These are phyloP conservation scores for Camelina sativa DNA, from an alignment of 345 rosid species.

Conservation along the genomic window DNA sequence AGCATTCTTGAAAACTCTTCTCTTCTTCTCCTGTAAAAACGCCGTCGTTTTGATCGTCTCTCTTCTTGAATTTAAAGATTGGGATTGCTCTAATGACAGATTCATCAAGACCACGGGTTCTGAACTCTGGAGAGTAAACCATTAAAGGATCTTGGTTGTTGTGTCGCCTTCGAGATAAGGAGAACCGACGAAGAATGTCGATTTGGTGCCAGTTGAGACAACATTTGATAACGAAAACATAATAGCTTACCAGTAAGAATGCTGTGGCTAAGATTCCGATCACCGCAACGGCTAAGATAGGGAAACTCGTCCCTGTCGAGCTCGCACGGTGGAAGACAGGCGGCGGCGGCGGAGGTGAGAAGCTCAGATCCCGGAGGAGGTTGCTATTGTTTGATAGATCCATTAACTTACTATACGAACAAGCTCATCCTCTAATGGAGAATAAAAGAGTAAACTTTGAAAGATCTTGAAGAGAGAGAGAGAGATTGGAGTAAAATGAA, in stretches of 20 bases:
- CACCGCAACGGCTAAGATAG: constrained; percentile 74
- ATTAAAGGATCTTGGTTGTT: constrained; percentile 54
- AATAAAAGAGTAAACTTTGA: constrained; percentile 7
- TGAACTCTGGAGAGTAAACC: constrained; percentile 51
- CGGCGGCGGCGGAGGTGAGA: constrained; percentile 23
- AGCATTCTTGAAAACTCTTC: constrained; percentile 60
- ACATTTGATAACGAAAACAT: constrained; percentile 84
- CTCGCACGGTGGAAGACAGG: constrained; percentile 10
- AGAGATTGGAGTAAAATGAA: constrained; percentile 33
- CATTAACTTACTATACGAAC: constrained; percentile 21
- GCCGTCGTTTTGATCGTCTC: constrained; percentile 9
- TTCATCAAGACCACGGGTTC: constrained; percentile 77
- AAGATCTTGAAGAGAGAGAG: constrained; percentile 14
- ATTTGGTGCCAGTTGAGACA: constrained; percentile 84
- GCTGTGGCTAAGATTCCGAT: constrained; percentile 86
- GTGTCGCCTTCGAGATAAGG: constrained; percentile 55
- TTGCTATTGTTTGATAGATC: constrained; percentile 32
- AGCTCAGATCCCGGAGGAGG: constrained; percentile 20
- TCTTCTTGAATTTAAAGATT: constrained; percentile 67
- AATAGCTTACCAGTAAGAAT: constrained; percentile 84
- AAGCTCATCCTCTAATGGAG: constrained; percentile 29
- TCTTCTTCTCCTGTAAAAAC: constrained; percentile 38
- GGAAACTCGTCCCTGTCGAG: constrained; percentile 41
- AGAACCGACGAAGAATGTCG: constrained; percentile 63
- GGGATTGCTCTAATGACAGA: constrained; percentile 80